Evolutionary conservation across 208 protist genomes (phyloP).

Genomic region (Wallacemonas sp.): DNA sequence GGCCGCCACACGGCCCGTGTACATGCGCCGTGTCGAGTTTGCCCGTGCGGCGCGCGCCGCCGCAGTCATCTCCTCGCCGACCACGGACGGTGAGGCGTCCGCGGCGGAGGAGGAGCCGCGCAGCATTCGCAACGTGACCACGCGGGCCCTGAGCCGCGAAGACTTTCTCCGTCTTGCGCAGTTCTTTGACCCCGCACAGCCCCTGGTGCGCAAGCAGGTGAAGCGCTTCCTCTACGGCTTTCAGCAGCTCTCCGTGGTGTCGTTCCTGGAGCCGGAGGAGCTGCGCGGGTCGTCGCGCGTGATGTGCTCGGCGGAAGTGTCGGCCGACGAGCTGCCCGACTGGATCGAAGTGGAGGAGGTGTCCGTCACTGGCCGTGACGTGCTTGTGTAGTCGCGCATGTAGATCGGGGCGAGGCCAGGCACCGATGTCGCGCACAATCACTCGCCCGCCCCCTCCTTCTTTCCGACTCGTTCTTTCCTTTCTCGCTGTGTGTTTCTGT

Average conservation of each 20-base stretch:
- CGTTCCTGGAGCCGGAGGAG: conserved; percentile 35
- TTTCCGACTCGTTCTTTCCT: no score
- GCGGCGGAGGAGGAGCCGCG: background rate
- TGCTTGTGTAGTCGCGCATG: conserved; percentile 22
- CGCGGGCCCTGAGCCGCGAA: conserved; percentile 20
- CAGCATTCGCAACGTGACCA: conserved; percentile 17
- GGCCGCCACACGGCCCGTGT: conserved; percentile 17
- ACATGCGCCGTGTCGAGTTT: conserved; percentile 36
- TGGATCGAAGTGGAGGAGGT: conserved; percentile 35
- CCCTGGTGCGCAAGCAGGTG: conserved; percentile 32
- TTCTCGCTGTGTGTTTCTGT: no score
- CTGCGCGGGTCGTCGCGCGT: conserved; percentile 27
- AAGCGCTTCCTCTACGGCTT: conserved; percentile 32
- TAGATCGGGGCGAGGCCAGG: no score
- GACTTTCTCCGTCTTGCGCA: conserved; percentile 27
- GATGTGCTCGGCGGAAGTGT: conserved; percentile 23
- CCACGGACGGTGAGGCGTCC: background rate
- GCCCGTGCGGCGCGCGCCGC: background rate
- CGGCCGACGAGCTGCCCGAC: conserved; percentile 25
- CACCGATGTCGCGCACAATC: no score
- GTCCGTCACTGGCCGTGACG: conserved; percentile 20
- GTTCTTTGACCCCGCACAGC: conserved; percentile 27
- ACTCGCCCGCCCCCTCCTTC: no score
- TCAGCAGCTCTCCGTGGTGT: conserved; percentile 32
- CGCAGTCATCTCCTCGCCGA: background rate